Evolutionary conservation across 345 rosid species (phyloP).

Genomic region (Brassica incana): DNA sequence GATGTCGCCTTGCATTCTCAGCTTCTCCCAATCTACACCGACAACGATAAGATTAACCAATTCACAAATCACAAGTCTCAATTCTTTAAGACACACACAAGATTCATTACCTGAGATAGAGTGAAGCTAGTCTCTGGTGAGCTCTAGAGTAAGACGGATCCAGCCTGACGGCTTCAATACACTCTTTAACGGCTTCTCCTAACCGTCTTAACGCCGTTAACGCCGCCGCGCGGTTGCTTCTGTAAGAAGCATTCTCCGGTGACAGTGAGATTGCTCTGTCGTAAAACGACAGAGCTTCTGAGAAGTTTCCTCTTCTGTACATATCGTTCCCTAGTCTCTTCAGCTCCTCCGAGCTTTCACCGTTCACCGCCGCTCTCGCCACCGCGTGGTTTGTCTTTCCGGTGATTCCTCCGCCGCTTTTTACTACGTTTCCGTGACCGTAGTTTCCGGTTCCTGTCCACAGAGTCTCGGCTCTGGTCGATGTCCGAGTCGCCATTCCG

Average conservation of each 20-base stretch:
- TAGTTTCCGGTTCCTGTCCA: constrained; percentile 80
- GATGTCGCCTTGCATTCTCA: constrained; percentile 67
- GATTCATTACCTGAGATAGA: constrained; percentile 59
- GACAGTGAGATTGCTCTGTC: constrained; percentile 72
- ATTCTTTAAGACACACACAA: not conserved
- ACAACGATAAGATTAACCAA: not conserved
- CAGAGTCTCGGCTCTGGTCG: constrained; percentile 57
- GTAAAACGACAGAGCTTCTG: constrained; percentile 70
- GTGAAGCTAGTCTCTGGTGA: constrained; percentile 76
- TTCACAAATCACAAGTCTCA: no score
- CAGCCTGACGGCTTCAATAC: constrained; percentile 80
- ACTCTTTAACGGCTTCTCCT: constrained; percentile 78
- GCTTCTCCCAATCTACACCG: constrained; percentile 72
- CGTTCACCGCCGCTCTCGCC: constrained; percentile 18
- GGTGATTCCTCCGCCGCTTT: constrained; percentile 39
- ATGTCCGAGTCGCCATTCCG: constrained; percentile 49
- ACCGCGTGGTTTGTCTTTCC: constrained; percentile 41
- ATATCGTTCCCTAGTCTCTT: constrained; percentile 77
- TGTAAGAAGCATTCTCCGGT: constrained; percentile 71
- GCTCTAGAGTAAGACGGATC: constrained; percentile 76
- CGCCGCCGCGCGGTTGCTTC: constrained; percentile 89
- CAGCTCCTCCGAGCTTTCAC: constrained; percentile 66
- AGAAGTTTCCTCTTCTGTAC: constrained; percentile 69
- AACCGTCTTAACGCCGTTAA: constrained; percentile 70
- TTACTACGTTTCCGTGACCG: constrained; percentile 88